Base-by-base conservation (phyloP, 1,139 yeast genomes). In the Komagataea norvegica region DNA sequence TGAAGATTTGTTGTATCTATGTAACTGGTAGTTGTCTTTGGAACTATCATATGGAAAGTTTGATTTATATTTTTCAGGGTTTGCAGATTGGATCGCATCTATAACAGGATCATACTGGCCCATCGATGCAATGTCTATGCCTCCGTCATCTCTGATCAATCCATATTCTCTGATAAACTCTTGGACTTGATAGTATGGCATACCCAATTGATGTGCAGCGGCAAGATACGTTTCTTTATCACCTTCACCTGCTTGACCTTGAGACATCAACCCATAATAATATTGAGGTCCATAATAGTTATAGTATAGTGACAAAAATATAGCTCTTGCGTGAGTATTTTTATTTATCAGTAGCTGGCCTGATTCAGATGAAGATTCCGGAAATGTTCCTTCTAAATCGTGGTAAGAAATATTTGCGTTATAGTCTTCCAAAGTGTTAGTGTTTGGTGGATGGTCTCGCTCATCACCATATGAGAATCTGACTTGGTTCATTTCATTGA, bases 141-240 rank as follows among this genome's bases (percentile, higher is more conserved):
- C 40, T 14, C 45, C 47, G 19, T 48, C 45, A 1, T 37, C 41
- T 29, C 37, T 25, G 26, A 49, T 31, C 16, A 39, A 40, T n/a
- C 56, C 55, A 34, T 37, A 52, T 25, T 52, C 56, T n/a, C 55
- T 40, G 19, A 52, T 52, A 27, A 33, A 52, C 28, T 52, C 56
- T 32, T 74, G 71, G 5, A 84, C 87, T 57, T 82, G 89, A 54
- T 85, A 83, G 47, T 67, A 81, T 3, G 77, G 71, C 38, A 77
- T 69, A 6, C 67, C 64, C 37, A 80, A 62, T 8, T 79, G 81
- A 34, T 73, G 72, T 1, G 93, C 84, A 0, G 91, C 88, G 0
- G 94, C 88, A 40, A 84, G 65, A 49, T 84, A 84, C 0, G 95
- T 85, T 54, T 87, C 96, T 56, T 86, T 87, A 57, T 87, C 95